phyloP scores from a whole-genome alignment of 2,329 filamentous ascomycete species.

The Fusarium goolgardi region DNA sequence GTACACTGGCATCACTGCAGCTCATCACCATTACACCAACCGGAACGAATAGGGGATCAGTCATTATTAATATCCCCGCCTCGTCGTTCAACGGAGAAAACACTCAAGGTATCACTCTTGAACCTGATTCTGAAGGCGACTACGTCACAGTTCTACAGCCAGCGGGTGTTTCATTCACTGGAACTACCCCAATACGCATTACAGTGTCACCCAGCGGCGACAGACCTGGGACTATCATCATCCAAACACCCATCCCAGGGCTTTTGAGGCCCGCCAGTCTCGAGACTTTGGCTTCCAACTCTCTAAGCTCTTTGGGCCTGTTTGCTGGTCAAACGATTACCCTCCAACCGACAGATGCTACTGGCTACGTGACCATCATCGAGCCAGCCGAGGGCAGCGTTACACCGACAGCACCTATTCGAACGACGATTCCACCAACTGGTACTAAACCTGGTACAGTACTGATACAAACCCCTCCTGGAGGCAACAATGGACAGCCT shows the following conservation, averaged over 20 bases:
- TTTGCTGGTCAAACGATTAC: conserved; percentile 30
- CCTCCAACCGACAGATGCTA: conserved; percentile 16
- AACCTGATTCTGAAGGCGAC: conserved; percentile 15
- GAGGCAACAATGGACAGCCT: background rate
- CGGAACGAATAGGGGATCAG: conserved; percentile 32
- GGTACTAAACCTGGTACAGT: conserved; percentile 40
- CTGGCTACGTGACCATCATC: conserved; percentile 38
- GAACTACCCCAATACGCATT: conserved; percentile 3
- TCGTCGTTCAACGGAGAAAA: background rate
- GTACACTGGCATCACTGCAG: conserved; percentile 9
- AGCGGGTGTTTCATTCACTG: conserved; percentile 9
- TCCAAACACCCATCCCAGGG: conserved; percentile 30
- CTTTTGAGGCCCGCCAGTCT: background rate
- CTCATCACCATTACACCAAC: conserved; percentile 30
- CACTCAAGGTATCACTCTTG: conserved; percentile 13
- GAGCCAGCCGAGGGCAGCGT: conserved; percentile 30
- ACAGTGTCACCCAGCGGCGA: conserved; percentile 32
- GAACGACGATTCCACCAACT: conserved; percentile 34
- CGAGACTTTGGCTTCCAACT: rapidly evolving
- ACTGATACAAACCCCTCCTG: conserved; percentile 36
- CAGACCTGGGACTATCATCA: conserved; percentile 33
- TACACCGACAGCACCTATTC: conserved; percentile 25
- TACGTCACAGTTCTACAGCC: conserved; percentile 38
- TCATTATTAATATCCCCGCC: conserved; percentile 36
- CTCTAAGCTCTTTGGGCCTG: background rate